phyloP scores from a whole-genome alignment of 352 stramenopile genomes.

The Aphanomyces astaci region DNA sequence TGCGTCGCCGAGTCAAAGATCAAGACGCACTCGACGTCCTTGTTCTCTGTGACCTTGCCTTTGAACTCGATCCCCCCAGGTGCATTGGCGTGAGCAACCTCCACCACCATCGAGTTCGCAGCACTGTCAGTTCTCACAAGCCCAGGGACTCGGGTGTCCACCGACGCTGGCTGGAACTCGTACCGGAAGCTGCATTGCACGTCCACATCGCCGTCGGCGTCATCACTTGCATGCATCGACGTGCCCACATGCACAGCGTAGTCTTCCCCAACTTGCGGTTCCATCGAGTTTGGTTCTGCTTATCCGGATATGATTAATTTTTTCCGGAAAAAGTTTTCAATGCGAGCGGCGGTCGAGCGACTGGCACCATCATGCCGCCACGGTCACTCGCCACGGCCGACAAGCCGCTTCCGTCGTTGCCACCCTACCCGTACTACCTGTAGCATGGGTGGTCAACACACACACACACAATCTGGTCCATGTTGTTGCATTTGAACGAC shows the following conservation, averaged over 20 bases:
- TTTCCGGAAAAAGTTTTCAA: background rate
- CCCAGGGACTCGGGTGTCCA: conserved; percentile 53
- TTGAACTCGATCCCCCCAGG: conserved; percentile 65
- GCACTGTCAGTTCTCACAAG: conserved; percentile 62
- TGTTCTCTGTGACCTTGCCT: conserved; percentile 65
- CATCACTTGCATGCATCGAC: background rate
- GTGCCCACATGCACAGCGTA: background rate
- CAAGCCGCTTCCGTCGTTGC: too few species aligned
- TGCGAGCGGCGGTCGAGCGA: too few species aligned
- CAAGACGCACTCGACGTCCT: conserved; percentile 73
- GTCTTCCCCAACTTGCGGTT: background rate
- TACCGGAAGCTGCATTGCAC: conserved; percentile 46
- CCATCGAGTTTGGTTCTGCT: too few species aligned
- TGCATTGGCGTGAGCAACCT: conserved; percentile 47
- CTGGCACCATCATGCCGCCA: too few species aligned
- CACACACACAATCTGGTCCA: background rate
- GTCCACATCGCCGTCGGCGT: background rate
- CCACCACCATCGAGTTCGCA: conserved; percentile 42
- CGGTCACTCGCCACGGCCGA: too few species aligned
- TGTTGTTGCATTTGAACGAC: too few species aligned
- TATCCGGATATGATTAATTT: too few species aligned
- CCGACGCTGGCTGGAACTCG: conserved; percentile 75
- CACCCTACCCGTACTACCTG: too few species aligned
- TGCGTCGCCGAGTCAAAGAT: conserved; percentile 52
- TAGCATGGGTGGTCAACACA: background rate